Percentiles rank a stretch among this genome's conserved stretches.
Conservation (phyloP, 140 eudicot genomes). For the Cichorium intybus region DNA sequence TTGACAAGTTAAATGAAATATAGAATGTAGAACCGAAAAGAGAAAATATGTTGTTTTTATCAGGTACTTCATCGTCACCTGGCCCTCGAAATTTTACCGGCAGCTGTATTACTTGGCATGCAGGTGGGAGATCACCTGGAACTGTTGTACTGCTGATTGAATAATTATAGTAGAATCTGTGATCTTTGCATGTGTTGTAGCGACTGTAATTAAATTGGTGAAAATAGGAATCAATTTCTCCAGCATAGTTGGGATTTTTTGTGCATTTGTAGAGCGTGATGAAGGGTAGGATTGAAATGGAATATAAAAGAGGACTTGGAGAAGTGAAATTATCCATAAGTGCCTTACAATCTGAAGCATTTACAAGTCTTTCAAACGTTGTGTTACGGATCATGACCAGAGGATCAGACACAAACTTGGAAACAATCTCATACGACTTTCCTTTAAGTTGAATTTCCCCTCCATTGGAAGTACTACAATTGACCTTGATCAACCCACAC, state of each 20-base stretch:
- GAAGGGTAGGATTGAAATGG: neutral
- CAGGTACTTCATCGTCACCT: neutral
- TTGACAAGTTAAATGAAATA: neutral
- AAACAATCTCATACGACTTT: neutral
- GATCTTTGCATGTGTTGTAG: slow-evolving; percentile 2
- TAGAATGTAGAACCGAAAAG: neutral
- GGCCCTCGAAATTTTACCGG: neutral
- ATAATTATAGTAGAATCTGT: slow-evolving; percentile 15
- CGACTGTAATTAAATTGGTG: neutral
- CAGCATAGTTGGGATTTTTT: neutral
- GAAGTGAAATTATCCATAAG: slow-evolving; percentile 7
- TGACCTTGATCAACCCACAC: slow-evolving; percentile 25
- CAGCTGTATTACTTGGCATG: slow-evolving; percentile 14
- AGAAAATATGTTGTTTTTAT: slow-evolving; percentile 13
- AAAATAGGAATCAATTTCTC: neutral
- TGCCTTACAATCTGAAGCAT: neutral
- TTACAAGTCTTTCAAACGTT: neutral
- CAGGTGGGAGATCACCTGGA: slow-evolving; percentile 11
- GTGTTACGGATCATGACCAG: neutral
- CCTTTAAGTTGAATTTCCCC: slow-evolving; percentile 1
- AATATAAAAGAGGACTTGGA: slow-evolving; percentile 26
- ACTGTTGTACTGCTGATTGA: neutral
- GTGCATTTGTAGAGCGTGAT: slow-evolving; percentile 23
- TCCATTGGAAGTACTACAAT: neutral
- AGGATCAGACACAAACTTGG: neutral